Conservation (phyloP, 176 grass and related monocot genomes). For the Avena insularis region DNA sequence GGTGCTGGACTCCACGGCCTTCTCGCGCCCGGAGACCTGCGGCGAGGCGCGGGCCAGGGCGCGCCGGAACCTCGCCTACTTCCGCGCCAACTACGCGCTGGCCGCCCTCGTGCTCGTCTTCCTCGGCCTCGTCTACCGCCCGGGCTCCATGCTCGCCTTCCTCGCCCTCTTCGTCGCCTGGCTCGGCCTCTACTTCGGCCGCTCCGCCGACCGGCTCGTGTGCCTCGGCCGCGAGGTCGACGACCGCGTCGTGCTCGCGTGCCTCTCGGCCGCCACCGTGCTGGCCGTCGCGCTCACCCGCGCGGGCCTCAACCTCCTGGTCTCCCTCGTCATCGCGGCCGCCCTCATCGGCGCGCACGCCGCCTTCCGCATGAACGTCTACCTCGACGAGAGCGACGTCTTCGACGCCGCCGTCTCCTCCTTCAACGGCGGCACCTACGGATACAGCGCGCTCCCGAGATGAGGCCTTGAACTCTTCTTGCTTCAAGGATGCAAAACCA, state of each 20-base stretch:
- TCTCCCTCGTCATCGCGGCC: constrained; percentile 59
- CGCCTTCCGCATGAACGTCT: constrained; percentile 67
- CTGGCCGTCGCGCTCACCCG: constrained; percentile 72
- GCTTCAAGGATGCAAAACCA: too few relatives aligned
- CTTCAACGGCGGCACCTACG: constrained; percentile 51
- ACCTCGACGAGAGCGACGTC: constrained; percentile 77
- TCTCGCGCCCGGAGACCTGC: constrained; percentile 73
- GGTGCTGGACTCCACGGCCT: constrained; percentile 61
- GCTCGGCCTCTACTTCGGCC: constrained; percentile 76
- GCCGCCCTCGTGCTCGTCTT: constrained; percentile 62
- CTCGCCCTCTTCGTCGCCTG: constrained; percentile 73
- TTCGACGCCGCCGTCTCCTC: constrained; percentile 61
- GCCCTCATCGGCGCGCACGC: constrained; percentile 69
- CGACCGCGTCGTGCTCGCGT: constrained; percentile 71
- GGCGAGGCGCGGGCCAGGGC: constrained; percentile 63
- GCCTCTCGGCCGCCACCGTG: constrained; percentile 65
- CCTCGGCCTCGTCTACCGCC: constrained; percentile 73
- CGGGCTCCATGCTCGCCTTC: constrained; percentile 74
- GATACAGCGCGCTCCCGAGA: constrained; percentile 51
- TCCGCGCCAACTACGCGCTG: constrained; percentile 92
- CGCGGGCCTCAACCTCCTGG: constrained; percentile 86
- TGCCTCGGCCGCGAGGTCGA: constrained; percentile 71
- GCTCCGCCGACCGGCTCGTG: constrained; percentile 52
- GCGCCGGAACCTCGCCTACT: constrained; percentile 85
- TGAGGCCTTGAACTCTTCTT: not conserved